Base-by-base conservation (phyloP, 108 stramenopile species). In the Nitzschia sp. region DNA sequence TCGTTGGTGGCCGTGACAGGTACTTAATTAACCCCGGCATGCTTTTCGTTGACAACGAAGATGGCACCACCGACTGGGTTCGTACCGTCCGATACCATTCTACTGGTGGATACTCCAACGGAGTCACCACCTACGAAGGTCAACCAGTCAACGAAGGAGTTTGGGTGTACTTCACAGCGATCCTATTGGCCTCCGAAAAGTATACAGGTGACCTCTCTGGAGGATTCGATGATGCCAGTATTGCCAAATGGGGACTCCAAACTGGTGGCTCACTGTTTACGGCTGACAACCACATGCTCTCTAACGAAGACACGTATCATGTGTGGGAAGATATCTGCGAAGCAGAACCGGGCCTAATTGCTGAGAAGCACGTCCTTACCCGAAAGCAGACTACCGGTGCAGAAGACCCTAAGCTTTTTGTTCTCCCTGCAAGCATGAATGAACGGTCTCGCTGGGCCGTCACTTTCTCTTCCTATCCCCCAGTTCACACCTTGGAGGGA, bases 11-110 rank as follows among this genome's bases (percentile, higher is more conserved):
- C 13, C 59, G n/a, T 8, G 35, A 61, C 19, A 61, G 38, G 59
- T 61, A 61, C 35, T 61, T 38, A 33, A 61, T 61, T 36, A 61
- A 61, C 59, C 59, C 59, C 19, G 59, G 59, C 23, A 61, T 61
- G 59, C 35, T 61, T 3, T 61, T 61, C 21, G 28, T 61, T 17
- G 59, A 61, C 35, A 35, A 38, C 11, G 59, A 61, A 23, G 59
- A 61, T 21, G 59, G 59, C 9, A 61, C 35, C 6, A 31, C 30
- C 2, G 35, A 61, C 18, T 61, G 59, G 59, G 36, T 61, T 23
- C 59, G 59, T 13, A 61, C 59, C 30, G 35, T 61, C 21, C 33
- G 59, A 19, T 61, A 61, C 59, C 59, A 61, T 23, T 61, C 59
- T 2, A 38, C 35, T 23, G 59, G 35, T 23, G 59, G 59, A 4